A percentile compares a stretch with the other conserved stretches of the same genome.
These are phyloP conservation scores for Durio zibethinus DNA, from an alignment of 345 rosid genomes.

Conservation along the genomic window DNA sequence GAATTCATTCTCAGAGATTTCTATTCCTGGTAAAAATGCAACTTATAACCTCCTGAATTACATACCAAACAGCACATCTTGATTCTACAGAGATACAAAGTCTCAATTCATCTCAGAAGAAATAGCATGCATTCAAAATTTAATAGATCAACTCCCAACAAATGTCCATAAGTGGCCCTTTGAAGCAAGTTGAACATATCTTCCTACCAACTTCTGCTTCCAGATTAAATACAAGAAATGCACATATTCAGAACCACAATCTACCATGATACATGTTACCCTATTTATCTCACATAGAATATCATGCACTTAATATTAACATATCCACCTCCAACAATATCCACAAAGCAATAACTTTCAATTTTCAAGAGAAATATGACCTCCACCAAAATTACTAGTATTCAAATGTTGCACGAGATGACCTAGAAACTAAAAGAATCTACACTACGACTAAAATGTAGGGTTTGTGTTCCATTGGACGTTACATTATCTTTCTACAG, in stretches of 20 bases:
- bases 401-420: not conserved
- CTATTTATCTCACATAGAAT: not conserved
- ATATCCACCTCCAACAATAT: not conserved
- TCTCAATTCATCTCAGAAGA: not conserved
- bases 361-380: not conserved
- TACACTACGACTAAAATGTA: not conserved
- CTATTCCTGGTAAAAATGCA: not conserved
- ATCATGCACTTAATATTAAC: not conserved
- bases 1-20: not conserved
- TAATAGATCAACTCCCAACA: not conserved
- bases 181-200: not conserved
- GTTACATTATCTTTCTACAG: not conserved
- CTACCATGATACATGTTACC: not conserved
- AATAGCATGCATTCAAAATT: not conserved
- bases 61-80: slow-evolving; percentile 2
- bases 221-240: not conserved
- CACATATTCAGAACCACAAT: not conserved
- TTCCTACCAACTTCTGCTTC: not conserved
- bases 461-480: not conserved
- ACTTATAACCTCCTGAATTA: not conserved
- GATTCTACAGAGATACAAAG: not conserved
- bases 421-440: not conserved
- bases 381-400: not conserved
- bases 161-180: not conserved
- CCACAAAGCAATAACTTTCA: not conserved